Evolutionary conservation across 225 moss, liverwort and hornwort species (phyloP).

Genomic region (Sphagnum tenellum): DNA sequence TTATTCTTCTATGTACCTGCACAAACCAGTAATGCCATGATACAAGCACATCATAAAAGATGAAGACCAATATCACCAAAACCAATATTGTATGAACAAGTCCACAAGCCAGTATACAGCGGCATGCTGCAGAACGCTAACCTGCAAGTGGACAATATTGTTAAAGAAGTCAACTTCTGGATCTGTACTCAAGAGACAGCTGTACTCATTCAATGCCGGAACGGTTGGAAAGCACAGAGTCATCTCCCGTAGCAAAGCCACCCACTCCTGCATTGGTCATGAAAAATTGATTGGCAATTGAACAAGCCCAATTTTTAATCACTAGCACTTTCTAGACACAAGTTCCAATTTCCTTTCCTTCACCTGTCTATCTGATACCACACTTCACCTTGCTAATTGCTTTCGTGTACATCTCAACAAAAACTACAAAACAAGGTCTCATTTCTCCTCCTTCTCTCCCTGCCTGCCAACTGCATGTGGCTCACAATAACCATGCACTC

Average conservation of each 20-base stretch:
- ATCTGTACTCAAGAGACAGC: constrained; percentile 62
- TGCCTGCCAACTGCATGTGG: no score
- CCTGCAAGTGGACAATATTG: constrained; percentile 92
- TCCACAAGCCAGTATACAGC: not conserved
- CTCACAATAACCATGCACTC: no score
- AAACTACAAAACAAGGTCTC: no score
- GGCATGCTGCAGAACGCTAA: constrained; percentile 6
- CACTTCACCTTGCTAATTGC: no score
- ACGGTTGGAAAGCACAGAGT: constrained; percentile 34
- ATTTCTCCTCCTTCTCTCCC: no score
- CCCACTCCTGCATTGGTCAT: constrained; percentile 63
- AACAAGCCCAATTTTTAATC: not conserved
- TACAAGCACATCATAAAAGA: constrained; percentile 5
- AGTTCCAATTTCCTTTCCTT: not conserved
- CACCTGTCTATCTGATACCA: no score
- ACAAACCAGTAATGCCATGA: constrained; percentile 1
- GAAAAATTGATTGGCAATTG: not conserved
- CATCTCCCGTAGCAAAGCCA: constrained; percentile 86
- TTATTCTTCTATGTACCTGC: constrained; percentile 87
- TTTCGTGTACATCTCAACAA: no score
- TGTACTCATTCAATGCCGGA: constrained; percentile 59
- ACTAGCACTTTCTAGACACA: not conserved
- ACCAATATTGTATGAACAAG: not conserved
- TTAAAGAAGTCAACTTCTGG: constrained; percentile 84
- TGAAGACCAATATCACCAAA: not conserved